A percentile compares a stretch with the other conserved stretches of the same genome.
These are phyloP conservation scores for Apostasia ramifera DNA, from an alignment of 106 monocot genomes.

Conservation along the genomic window DNA sequence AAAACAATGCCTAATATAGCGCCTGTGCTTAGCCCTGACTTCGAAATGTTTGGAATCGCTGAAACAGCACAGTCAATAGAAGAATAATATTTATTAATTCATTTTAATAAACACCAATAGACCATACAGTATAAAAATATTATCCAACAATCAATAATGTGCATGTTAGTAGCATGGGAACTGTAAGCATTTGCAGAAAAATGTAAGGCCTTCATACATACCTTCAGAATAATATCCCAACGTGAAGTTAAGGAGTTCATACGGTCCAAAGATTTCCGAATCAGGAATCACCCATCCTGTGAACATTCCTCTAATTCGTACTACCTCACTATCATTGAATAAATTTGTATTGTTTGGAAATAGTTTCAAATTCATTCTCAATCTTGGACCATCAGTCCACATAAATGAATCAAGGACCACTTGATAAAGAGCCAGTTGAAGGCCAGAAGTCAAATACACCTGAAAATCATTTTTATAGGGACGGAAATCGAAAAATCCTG, in stretches of 20 bases:
- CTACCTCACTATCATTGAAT: conserved; percentile 66
- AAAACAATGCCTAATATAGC: conserved; percentile 64
- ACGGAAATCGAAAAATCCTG: conserved; percentile 70
- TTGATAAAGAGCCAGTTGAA: conserved; percentile 46
- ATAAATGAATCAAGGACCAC: conserved; percentile 47
- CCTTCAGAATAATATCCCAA: conserved; percentile 48
- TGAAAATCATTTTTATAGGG: conserved; percentile 51
- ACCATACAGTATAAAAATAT: not conserved
- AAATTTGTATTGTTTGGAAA: conserved; percentile 37
- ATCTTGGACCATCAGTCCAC: conserved; percentile 95
- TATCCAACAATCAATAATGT: not conserved
- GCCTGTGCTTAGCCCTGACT: conserved; percentile 51
- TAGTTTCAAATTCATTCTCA: conserved; percentile 74
- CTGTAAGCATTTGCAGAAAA: not conserved
- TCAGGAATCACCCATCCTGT: conserved; percentile 78
- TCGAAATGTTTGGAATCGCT: conserved; percentile 24
- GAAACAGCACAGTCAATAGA: conserved; percentile 18
- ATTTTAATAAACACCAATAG: not conserved
- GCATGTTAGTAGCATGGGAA: no score
- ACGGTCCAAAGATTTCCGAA: conserved; percentile 87
- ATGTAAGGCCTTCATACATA: conserved; percentile 21
- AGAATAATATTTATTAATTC: not conserved
- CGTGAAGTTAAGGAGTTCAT: conserved; percentile 78
- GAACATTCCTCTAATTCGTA: conserved; percentile 55
- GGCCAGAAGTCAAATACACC: conserved; percentile 57